A percentile compares a stretch with the other conserved stretches of the same genome.
Evolutionary conservation across 2,329 filamentous ascomycete species (phyloP).

Genomic region (Fusarium annulatum): DNA sequence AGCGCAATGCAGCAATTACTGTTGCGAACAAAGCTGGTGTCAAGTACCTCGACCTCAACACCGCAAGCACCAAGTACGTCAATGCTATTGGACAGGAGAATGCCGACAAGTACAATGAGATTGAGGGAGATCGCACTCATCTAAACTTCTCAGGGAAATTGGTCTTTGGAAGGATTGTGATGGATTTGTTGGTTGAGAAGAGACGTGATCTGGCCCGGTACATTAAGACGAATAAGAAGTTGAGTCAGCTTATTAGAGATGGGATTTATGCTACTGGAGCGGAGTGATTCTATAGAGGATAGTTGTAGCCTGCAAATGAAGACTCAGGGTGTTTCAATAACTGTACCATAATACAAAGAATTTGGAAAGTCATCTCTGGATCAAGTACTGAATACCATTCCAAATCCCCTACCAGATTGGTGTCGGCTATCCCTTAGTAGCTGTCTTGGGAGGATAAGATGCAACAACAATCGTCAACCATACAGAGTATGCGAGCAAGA

Average conservation of each 20-base stretch:
- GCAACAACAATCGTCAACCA: neutral
- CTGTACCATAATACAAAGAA: neutral
- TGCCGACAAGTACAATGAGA: slow-evolving; percentile 16
- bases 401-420: neutral
- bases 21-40: neutral
- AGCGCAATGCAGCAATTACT: slow-evolving; percentile 9
- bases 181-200: slow-evolving; percentile 15
- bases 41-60: neutral
- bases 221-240: neutral
- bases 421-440: neutral
- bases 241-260: slow-evolving; percentile 3
- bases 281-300: neutral
- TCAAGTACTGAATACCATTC: neutral
- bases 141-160: slow-evolving; percentile 6
- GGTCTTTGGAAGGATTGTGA: slow-evolving; percentile 15
- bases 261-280: neutral
- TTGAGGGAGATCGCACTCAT: slow-evolving; percentile 16
- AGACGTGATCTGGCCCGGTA: slow-evolving; percentile 6
- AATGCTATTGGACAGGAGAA: slow-evolving; percentile 15
- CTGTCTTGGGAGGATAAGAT: neutral
- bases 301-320: neutral
- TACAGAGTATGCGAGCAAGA: neutral
- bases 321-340: no score
- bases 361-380: neutral
- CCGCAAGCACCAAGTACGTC: slow-evolving; percentile 14